These are phyloP conservation scores for Byssoonygena ceratinophila DNA, from an alignment of 2,329 filamentous ascomycete species.

Conservation along the genomic window DNA sequence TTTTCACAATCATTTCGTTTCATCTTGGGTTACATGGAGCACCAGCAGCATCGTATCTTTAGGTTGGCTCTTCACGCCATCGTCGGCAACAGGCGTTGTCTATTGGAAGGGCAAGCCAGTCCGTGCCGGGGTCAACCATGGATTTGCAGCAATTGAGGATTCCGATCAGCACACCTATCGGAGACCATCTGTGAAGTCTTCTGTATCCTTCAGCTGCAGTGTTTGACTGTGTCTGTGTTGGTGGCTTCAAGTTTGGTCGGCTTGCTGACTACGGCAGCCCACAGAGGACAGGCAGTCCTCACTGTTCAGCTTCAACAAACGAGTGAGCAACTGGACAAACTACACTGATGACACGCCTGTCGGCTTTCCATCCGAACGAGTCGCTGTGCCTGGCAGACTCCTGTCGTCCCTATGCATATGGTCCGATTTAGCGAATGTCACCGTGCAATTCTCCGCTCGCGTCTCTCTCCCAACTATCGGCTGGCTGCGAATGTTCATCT, in stretches of 20 bases:
- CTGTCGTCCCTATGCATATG: constrained; percentile 8
- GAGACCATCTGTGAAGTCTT: too few relatives aligned
- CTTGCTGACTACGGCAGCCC: not conserved
- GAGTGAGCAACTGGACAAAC: too few relatives aligned
- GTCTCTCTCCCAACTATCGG: not conserved
- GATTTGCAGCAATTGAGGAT: not conserved
- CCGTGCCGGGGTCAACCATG: not conserved
- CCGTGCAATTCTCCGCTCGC: constrained; percentile 3
- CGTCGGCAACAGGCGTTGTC: not conserved
- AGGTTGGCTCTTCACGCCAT: constrained; percentile 3
- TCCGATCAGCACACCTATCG: not conserved
- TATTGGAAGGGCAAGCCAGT: constrained; percentile 1
- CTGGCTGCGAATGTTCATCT: not conserved
- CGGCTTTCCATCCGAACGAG: not conserved
- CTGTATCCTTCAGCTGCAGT: too few relatives aligned
- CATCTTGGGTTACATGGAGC: not conserved
- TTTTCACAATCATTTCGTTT: not conserved
- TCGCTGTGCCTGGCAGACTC: constrained; percentile 2
- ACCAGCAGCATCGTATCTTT: not conserved
- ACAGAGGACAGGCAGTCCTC: not conserved
- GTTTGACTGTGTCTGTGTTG: too few relatives aligned
- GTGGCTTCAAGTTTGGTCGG: too few relatives aligned
- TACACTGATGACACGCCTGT: too few relatives aligned
- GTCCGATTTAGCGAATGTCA: not conserved
- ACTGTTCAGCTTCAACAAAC: not conserved